Conservation (phyloP, 805 yeast species). For the Teunomyces gatunensis region DNA sequence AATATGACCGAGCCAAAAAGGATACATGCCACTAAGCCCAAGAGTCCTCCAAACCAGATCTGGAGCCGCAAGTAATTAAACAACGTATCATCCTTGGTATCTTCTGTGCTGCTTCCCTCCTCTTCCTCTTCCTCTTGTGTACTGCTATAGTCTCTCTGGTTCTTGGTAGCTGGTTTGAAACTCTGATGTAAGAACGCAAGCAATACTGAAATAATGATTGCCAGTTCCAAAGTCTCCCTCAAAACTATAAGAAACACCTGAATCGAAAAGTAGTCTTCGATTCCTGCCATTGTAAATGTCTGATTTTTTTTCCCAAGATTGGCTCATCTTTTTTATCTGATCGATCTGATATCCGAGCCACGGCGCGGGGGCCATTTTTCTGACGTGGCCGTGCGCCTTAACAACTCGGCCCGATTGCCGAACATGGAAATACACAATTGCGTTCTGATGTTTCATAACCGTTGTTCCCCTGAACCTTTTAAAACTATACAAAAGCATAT, state of each 20-base stretch:
- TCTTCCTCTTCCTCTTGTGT: neutral
- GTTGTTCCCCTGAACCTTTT: too few species aligned
- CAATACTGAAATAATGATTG: conserved; percentile 71
- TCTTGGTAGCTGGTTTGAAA: conserved; percentile 26
- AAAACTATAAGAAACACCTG: conserved; percentile 72
- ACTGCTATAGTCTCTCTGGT: neutral
- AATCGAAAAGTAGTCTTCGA: conserved; percentile 48
- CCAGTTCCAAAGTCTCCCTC: conserved; percentile 72
- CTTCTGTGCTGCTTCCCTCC: neutral
- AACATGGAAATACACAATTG: neutral
- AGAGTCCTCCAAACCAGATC: conserved; percentile 44
- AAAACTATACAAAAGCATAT: neutral
- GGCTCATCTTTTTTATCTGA: conserved; percentile 3
- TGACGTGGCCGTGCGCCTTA: neutral
- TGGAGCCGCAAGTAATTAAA: conserved; percentile 30
- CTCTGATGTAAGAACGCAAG: conserved; percentile 70
- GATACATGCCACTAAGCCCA: conserved; percentile 39
- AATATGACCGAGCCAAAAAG: conserved; percentile 40
- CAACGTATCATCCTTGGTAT: conserved; percentile 2
- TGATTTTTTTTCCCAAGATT: too few species aligned
- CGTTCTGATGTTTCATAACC: too few species aligned
- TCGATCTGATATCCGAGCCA: conserved; percentile 2
- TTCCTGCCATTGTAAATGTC: conserved; percentile 2
- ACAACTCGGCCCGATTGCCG: neutral
- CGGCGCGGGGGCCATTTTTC: neutral